Base-by-base conservation (phyloP, 495 filamentous ascomycete species). In the Penicillium soppii region DNA sequence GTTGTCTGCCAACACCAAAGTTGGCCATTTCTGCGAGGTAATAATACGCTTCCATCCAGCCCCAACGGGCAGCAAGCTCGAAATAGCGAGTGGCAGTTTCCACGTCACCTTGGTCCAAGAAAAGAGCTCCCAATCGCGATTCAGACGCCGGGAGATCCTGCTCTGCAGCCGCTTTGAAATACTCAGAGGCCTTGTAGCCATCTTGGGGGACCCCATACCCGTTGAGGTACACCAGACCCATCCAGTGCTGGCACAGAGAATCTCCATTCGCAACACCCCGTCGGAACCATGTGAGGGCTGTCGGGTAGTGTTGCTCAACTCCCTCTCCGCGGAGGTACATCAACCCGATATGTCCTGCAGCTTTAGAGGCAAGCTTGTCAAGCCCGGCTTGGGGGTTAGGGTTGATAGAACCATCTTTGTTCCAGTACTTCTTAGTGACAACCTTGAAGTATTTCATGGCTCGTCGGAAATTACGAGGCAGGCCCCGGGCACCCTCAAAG, bases 311-410 rank as follows among this genome's bases (percentile, higher is more conserved):
- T 62, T 96, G 91, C 42, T 85, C 77, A 40, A 91, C 86, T 5
- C 92, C 92, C 64, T 97, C 94, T 12, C 92, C 94, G 10, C 94
- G 87, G 41, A 97, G 69, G 64, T 89, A 92, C 89, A 97, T 99
- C 36, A 89, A 75, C 1, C 94, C 94, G 41, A 99, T 81, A 66
- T 89, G 92, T 7, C 92, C 94, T 15, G 94, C 92, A 1, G 91
- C 87, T 71, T 91, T 96, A 7, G 88, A 82, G 0, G 95, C 92
- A 23, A 87, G 74, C 62, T 90, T 95, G 50, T 96, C 92, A 17
- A 94, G 69, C n/a, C 70, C 70, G 47, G 69, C 45, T 7, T 76
- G 72, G 20, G 75, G 68, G 42, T 73, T 79, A 15, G 76, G 74
- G 25, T 79, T 75, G 32, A 83, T 70, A 21, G 78, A 78, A 2